Evolutionary conservation across 257 asterid species (phyloP), one percentile per base, ranked within the genome.

Genomic region (Fraxinus cuspidata): DNA sequence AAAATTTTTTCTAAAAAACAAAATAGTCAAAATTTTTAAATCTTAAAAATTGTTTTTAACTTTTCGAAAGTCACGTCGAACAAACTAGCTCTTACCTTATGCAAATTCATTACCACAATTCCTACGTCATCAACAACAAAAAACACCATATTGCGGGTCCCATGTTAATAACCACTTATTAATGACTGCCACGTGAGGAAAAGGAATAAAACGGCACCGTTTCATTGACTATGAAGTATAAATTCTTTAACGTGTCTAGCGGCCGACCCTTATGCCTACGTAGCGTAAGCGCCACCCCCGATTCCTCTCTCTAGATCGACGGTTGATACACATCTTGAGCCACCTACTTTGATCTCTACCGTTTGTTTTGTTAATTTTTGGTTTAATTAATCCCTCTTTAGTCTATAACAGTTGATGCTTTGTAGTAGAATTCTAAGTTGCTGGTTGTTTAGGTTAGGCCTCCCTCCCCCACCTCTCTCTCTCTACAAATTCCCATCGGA

Each of bases 401-500:
- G 76, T 77, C 84, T 83, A 51, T 83, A 83, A 56, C 12, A 28
- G 85, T 80, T 79, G 80, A 27, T 86, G 76, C 81, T 53, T 84
- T 12, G 51, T 42, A 42, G 51, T 42, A 11, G 51, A 42, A 42
- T 42, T 91, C 85, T 87, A 85, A 88, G 97, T 89, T 89, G 93
- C 96, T 86, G 91, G 80, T 90, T 89, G 92, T 86, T 92, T 84
- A 90, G 98, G 93, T 87, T 88, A 85, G 85, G 83, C 87, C 90
- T 79, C 65, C 80, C 79, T 63, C 70, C 71, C 47, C n/a, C n/a
- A n/a, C n/a, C 77, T 79, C 82, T 42, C 51, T 42, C 49, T 67
- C 87, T 85, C 84, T 79, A 12, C 29, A 76, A 72, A 31, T 76
- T 58, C 0, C 51, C 51, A 11, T 42, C 18, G 15, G 51, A 42